Evolutionary conservation across 2,329 filamentous ascomycete species (phyloP).

Genomic region (Penicillium fuscoglaucum): DNA sequence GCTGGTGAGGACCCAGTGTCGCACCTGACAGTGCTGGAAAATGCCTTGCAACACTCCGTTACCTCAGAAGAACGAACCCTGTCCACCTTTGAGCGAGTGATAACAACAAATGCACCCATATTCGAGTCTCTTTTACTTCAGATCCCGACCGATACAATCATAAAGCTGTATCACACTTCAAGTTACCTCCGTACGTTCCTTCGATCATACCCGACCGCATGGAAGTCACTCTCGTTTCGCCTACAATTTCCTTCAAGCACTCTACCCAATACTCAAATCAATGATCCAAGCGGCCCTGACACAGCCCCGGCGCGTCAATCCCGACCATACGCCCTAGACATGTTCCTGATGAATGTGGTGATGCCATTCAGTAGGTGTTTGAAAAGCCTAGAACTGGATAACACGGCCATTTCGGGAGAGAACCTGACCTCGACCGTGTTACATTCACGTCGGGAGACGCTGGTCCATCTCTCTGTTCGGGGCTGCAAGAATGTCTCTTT

Average conservation of each 20-base stretch:
- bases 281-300: constrained; percentile 36
- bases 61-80: constrained; percentile 33
- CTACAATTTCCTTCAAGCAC: constrained; percentile 46
- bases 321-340: constrained; percentile 59
- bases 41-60: constrained; percentile 25
- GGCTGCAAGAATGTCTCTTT: constrained; percentile 65
- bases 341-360: constrained; percentile 57
- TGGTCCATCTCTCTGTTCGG: constrained; percentile 61
- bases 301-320: constrained; percentile 49
- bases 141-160: constrained; percentile 56
- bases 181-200: constrained; percentile 56
- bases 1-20: constrained; percentile 13
- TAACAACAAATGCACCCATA: constrained; percentile 59
- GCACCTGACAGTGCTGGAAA: constrained; percentile 28
- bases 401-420: constrained; percentile 60
- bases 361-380: constrained; percentile 58
- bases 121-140: constrained; percentile 60
- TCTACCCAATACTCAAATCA: constrained; percentile 33
- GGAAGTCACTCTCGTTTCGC: constrained; percentile 61
- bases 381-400: constrained; percentile 60
- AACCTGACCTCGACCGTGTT: constrained; percentile 58
- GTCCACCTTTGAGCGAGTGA: constrained; percentile 55
- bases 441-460: constrained; percentile 53
- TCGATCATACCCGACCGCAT: constrained; percentile 59
- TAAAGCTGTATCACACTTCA: constrained; percentile 61